Evolutionary conservation across 2,329 filamentous ascomycete genomes (phyloP).

Genomic region (Ampelomyces quisqualis): DNA sequence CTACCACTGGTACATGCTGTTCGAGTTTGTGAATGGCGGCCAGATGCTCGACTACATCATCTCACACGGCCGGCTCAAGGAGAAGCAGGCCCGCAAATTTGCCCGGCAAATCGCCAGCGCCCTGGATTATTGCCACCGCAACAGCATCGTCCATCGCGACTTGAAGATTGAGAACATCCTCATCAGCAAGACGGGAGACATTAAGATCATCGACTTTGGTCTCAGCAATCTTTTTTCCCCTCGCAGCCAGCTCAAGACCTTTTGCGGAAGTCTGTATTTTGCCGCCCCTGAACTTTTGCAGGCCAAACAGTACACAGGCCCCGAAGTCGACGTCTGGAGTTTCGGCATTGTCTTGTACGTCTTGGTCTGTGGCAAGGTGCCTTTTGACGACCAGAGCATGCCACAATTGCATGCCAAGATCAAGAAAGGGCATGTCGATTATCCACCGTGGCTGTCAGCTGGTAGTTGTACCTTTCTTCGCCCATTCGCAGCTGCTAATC

Average conservation of each 20-base stretch:
- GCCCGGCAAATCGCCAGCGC: slow-evolving; percentile 95
- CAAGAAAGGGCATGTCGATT: slow-evolving; percentile 94
- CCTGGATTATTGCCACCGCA: slow-evolving; percentile 94
- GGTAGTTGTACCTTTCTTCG: slow-evolving; percentile 55
- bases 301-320: slow-evolving; percentile 89
- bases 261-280: slow-evolving; percentile 97
- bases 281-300: slow-evolving; percentile 93
- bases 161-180: slow-evolving; percentile 99
- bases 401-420: slow-evolving; percentile 97
- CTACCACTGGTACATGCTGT: slow-evolving; percentile 99
- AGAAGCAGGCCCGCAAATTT: slow-evolving; percentile 97
- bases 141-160: slow-evolving; percentile 96
- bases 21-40: slow-evolving; percentile 97
- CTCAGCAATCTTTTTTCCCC: slow-evolving; percentile 95
- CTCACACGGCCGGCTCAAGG: slow-evolving; percentile 93
- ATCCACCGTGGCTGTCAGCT: slow-evolving; percentile 86
- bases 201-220: slow-evolving; percentile 99
- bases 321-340: slow-evolving; percentile 97
- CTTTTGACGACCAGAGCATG: slow-evolving; percentile 99
- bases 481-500: slow-evolving; percentile 5
- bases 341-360: slow-evolving; percentile 98
- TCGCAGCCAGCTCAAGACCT: slow-evolving; percentile 83
- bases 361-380: slow-evolving; percentile 94
- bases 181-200: slow-evolving; percentile 98
- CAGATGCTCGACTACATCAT: slow-evolving; percentile 99